Evolutionary conservation across 2,329 filamentous ascomycete genomes (phyloP), one percentile per base, ranked within the genome.

Genomic region (Anisogramma anomala): DNA sequence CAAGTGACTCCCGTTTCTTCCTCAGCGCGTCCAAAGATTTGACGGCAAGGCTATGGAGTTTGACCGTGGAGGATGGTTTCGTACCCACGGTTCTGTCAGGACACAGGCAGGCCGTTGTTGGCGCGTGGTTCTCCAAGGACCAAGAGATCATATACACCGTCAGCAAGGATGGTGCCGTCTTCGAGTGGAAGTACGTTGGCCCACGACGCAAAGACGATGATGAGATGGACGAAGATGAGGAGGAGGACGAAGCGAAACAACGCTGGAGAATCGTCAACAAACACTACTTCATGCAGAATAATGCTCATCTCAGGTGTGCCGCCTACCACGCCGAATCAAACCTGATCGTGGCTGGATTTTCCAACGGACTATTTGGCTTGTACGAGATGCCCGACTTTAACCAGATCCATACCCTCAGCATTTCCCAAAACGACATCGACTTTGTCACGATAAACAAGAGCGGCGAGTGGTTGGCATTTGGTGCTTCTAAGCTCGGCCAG

Each of bases 371-470:
- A 6, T 98, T 98, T 59, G 84, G 84, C 17, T 71, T 98, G 6
- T 94, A 98, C 62, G 91, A 98, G 58, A 75, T 98, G 66, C 93
- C 93, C 9, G 84, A 89, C 50, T 96, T 96, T 62, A 94, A 85
- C 62, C 82, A 85, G 62, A 94, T 98, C 36, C 91, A 98, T 62
- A 91, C 84, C 38, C 62, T 76, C 43, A 94, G 87, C 64, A 94
- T 98, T 53, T 95, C 91, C 0, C 88, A 96, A 60, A 94, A 91
- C 53, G 84, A 93, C 51, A 95, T 98, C 48, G 89, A 96, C 57
- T 87, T 84, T 53, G 85, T 96, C 42, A 85, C 87, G 0, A 86
- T 95, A 56, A 98, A 96, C 65, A 83, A 84, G 58, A 84, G 82
- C 23, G 91, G 91, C 39, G 89, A 96, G 64, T 98, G 91, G 91